A percentile compares a stretch with the other conserved stretches of the same genome.
These are phyloP conservation scores for Fistulifera solaris DNA, from an alignment of 108 stramenopile genomes.

Conservation along the genomic window DNA sequence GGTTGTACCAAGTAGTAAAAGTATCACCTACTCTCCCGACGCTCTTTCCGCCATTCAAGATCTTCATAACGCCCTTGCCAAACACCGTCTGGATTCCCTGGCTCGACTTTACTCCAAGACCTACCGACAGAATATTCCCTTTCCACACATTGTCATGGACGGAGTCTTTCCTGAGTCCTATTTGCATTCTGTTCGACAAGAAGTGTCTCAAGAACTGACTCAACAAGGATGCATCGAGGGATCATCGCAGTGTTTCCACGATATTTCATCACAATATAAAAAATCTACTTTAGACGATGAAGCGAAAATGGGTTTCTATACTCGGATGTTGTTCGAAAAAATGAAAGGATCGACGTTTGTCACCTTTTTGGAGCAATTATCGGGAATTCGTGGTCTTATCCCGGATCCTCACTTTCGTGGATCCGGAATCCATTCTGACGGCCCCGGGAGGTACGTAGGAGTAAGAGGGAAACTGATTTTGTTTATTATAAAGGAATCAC, in stretches of 20 bases:
- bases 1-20: no score
- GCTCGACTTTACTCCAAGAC: no score
- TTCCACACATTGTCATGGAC: conserved; percentile 12
- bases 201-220: not conserved
- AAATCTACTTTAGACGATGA: conserved; percentile 11
- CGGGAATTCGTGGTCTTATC: conserved; percentile 17
- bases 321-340: conserved; percentile 1
- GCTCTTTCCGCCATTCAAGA: no score
- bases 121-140: not conserved
- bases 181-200: not conserved
- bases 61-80: no score
- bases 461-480: no score
- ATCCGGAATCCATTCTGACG: conserved; percentile 23
- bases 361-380: conserved; percentile 13
- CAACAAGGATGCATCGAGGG: conserved; percentile 4
- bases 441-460: conserved; percentile 14
- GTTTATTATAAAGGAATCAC: no score
- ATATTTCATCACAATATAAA: conserved; percentile 7
- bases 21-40: no score
- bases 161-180: conserved; percentile 5
- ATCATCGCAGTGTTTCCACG: not conserved
- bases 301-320: conserved; percentile 5
- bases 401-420: conserved; percentile 24
- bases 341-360: conserved; percentile 7
- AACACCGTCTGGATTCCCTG: no score